Evolutionary conservation across 495 filamentous ascomycete genomes (phyloP), one percentile per base, ranked within the genome.

Genomic region (Xylaria venustula): DNA sequence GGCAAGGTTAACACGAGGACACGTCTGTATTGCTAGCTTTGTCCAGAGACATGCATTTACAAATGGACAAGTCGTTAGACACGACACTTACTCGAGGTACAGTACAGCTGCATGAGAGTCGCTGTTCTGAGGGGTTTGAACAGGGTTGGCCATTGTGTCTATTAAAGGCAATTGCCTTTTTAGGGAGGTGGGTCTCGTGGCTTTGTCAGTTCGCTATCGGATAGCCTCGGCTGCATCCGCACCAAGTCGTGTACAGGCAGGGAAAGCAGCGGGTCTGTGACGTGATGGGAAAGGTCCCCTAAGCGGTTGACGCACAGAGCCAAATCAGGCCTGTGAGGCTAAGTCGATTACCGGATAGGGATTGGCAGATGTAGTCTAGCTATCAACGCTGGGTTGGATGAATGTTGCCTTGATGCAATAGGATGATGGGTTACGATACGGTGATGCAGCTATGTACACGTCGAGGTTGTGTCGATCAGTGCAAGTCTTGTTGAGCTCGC

Each of bases 91-190:
- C 69, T 67, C 64, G 17, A 67, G 48, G 52, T 64, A 67, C 34
- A 71, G 66, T 3, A 66, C 66, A 19, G 68, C 68, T 51, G 61
- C 55, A 50, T 66, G 32, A 9, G 68, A 66, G 49, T 56, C 68
- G 48, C 61, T 48, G 22, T 56, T 52, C 56, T 68, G 61, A 28
- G 53, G 47, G 56, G 61, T 65, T 36, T 30, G 47, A 14, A 46
- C 47, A 28, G 40, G 48, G 14, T 52, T 64, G 45, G 62, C 66
- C 69, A 67, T 69, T 36, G 17, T 50, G 25, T 34, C 20, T 51
- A 23, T 28, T 49, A 32, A 23, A 50, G 51, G 40, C 42, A 61
- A 58, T 56, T 68, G 56, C 46, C 32, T 26, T 64, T 61, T 54
- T 57, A 64, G 64, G 63, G 20, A 57, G 22, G 55, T 46, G 58